Evolutionary conservation across 2,329 filamentous ascomycete species (phyloP), one percentile per base, ranked within the genome.

Genomic region (Microsporum ferrugineum): DNA sequence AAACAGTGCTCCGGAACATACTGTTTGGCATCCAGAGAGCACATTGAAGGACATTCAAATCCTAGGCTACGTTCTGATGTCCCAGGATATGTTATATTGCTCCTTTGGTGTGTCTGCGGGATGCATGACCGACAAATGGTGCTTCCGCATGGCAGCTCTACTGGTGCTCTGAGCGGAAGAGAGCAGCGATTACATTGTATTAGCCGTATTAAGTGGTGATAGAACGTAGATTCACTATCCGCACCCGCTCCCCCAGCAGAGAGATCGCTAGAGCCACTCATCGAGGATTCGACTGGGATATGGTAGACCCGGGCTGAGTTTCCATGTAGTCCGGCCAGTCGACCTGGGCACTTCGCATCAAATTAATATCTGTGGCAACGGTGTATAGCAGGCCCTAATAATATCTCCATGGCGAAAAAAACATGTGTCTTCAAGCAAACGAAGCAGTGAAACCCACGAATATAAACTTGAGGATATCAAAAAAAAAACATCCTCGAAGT

Each of bases 61-160:
- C 86, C 89, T 66, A 84, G 79, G 45, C 84, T 77, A 43, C 90
- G 82, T 47, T 82, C 84, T 5, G 84, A 82, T 1, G 80, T 80
- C 14, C 84, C 84, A 0, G 89, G 90, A 71, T 92, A 95, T 1
- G 89, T 87, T 62, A 95, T 88, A 63, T 89, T 84, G 56, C 78
- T 77, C 51, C 90, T 82, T 14, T 79, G 72, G 67, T 86, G 82
- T 1, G 84, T 75, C 55, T 82, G 74, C 1, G 91, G 91, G 1
- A 95, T 75, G 72, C 91, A 96, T 57, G 73, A 72, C 68, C 82
- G 84, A 75, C 91, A 96, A 8, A 95, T 73, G 8, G 86, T 86
- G 69, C 87, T 84, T 33, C 91, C 90, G 71, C 91, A 96, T 3
- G 91, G 90, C 3, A 96, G 77, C 0, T 88, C 88, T 61, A 90